Percentiles rank a stretch among this genome's conserved stretches.
These are phyloP conservation scores for Phytopythium ostracodes DNA, from an alignment of 352 stramenopile genomes.

Conservation along the genomic window DNA sequence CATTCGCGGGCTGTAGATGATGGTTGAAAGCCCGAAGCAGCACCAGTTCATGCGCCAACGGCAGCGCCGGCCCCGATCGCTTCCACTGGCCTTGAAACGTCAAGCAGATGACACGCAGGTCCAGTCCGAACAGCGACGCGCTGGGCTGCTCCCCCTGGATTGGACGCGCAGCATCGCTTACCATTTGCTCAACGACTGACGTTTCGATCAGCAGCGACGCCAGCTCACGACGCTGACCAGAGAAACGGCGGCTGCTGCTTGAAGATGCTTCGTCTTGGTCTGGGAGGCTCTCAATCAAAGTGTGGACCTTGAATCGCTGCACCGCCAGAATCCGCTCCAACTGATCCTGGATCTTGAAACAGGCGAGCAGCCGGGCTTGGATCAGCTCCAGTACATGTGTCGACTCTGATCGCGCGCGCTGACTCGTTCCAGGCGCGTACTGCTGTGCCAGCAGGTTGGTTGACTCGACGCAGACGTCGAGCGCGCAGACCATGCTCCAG, in stretches of 20 bases:
- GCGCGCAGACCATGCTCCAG: slow-evolving; percentile 46
- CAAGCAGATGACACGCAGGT: slow-evolving; percentile 43
- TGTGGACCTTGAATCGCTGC: slow-evolving; percentile 24
- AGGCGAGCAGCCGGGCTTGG: slow-evolving; percentile 27
- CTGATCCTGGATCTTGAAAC: slow-evolving; percentile 43
- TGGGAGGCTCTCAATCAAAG: slow-evolving; percentile 10
- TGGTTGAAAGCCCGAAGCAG: slow-evolving; percentile 40
- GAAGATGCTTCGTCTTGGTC: neutral
- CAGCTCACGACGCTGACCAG: slow-evolving; percentile 15
- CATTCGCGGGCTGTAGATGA: slow-evolving; percentile 27
- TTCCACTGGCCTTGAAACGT: slow-evolving; percentile 49
- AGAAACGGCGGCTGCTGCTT: neutral
- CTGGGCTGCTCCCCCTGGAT: slow-evolving; percentile 23
- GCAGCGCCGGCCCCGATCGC: slow-evolving; percentile 19
- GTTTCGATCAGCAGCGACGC: slow-evolving; percentile 29
- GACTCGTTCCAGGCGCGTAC: slow-evolving; percentile 8
- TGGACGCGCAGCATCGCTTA: slow-evolving; percentile 25
- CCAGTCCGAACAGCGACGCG: slow-evolving; percentile 47
- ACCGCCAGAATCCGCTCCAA: slow-evolving; percentile 28
- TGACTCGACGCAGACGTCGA: slow-evolving; percentile 38
- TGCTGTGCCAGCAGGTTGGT: slow-evolving; percentile 26
- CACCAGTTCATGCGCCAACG: slow-evolving; percentile 40
- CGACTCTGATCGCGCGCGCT: neutral
- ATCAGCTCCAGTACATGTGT: neutral
- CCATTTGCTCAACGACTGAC: slow-evolving; percentile 29